These are phyloP conservation scores for Calocera cornea DNA, from an alignment of 768 basidiomycete species.

Conservation along the genomic window DNA sequence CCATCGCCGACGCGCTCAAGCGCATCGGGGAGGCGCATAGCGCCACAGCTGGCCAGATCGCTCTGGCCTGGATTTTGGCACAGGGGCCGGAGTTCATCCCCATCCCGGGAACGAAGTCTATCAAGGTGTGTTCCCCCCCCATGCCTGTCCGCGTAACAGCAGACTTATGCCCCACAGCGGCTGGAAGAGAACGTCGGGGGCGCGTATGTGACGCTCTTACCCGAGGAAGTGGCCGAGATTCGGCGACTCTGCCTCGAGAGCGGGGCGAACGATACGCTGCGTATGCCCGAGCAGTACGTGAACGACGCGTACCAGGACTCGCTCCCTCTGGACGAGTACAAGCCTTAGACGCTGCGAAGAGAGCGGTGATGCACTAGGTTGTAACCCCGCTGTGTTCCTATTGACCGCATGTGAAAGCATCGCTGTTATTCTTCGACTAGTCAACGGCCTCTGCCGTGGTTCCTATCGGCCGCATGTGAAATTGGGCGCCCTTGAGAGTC, in stretches of 20 bases:
- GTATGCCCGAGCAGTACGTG: not conserved
- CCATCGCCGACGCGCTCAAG: constrained; percentile 24
- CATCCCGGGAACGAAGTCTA: constrained; percentile 21
- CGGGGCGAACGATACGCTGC: not conserved
- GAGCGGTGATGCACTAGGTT: too few species aligned
- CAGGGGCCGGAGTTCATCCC: constrained; percentile 21
- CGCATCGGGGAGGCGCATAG: constrained; percentile 23
- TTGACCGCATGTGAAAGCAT: too few species aligned
- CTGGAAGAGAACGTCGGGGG: constrained; percentile 12
- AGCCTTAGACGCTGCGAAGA: not conserved
- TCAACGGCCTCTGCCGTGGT: too few species aligned
- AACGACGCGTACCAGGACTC: not conserved
- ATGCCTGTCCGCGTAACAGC: not conserved
- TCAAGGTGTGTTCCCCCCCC: not conserved
- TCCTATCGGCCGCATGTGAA: too few species aligned
- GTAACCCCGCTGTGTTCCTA: too few species aligned
- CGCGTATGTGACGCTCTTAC: constrained; percentile 16
- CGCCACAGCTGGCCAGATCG: constrained; percentile 25
- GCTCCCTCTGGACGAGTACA: not conserved
- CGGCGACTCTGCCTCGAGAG: constrained; percentile 10
- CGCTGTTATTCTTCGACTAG: too few species aligned
- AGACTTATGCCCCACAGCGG: constrained; percentile 8
- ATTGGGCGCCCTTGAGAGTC: too few species aligned
- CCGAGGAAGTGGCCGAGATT: constrained; percentile 21
- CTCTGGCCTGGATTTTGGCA: constrained; percentile 25